Evolutionary conservation across 345 rosid species (phyloP).

Genomic region (Moricandia moricandioides): DNA sequence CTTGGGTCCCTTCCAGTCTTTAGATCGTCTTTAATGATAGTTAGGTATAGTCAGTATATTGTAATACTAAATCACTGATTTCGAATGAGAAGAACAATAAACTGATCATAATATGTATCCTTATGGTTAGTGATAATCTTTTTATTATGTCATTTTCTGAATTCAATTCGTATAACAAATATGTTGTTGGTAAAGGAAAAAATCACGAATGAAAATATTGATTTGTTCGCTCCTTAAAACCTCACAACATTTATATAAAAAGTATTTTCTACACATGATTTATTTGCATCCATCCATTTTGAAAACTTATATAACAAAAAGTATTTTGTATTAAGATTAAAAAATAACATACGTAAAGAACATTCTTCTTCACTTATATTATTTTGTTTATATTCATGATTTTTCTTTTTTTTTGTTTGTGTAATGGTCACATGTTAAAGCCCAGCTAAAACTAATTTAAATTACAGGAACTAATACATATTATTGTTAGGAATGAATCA

Average conservation of each 20-base stretch:
- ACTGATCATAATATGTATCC: background rate
- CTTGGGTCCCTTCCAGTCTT: slow-evolving; percentile 18
- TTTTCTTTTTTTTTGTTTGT: no score
- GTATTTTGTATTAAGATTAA: background rate
- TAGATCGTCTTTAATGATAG: slow-evolving; percentile 13
- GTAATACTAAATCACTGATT: no score
- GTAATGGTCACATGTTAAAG: no score
- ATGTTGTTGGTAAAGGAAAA: background rate
- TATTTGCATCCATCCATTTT: no score
- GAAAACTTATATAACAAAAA: no score
- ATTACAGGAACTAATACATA: background rate
- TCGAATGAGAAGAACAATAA: background rate
- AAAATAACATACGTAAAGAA: background rate
- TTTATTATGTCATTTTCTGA: background rate
- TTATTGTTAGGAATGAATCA: background rate
- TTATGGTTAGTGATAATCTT: background rate
- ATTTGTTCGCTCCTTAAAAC: no score
- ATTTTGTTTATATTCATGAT: no score
- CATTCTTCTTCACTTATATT: no score
- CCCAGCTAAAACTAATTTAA: no score
- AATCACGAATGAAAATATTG: background rate
- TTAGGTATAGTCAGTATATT: background rate
- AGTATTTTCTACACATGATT: no score
- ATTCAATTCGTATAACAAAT: background rate
- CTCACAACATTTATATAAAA: no score